Conservation (phyloP, 768 basidiomycete species). For the Pleurotus ostreatus region DNA sequence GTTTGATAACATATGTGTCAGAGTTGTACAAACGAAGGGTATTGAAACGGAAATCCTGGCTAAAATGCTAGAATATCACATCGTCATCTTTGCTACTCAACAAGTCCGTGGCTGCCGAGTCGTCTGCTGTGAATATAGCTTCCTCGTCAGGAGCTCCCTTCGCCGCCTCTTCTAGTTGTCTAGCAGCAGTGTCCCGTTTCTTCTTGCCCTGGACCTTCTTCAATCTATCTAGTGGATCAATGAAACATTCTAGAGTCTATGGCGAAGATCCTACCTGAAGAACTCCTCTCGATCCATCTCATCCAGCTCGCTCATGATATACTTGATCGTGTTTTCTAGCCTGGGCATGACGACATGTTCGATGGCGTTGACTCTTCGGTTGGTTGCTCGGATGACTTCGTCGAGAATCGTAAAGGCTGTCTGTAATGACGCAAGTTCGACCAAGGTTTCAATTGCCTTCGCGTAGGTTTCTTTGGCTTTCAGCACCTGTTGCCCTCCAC, state of each 20-base stretch:
- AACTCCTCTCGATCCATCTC: conserved; percentile 98
- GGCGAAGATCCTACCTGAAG: conserved; percentile 57
- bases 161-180: conserved; percentile 16
- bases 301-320: conserved; percentile 95
- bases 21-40: too few species aligned
- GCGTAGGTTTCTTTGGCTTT: conserved; percentile 97
- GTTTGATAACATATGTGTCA: too few species aligned
- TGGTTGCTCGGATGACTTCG: conserved; percentile 98
- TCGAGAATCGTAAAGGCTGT: conserved; percentile 98
- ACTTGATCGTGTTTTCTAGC: conserved; percentile 96
- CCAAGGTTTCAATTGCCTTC: conserved; percentile 94
- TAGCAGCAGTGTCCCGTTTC: conserved; percentile 69
- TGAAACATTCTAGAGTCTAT: neutral
- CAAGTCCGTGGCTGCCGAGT: conserved; percentile 43
- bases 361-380: conserved; percentile 97
- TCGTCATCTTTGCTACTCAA: conserved; percentile 87
- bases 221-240: conserved; percentile 43
- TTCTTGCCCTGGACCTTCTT: conserved; percentile 99
- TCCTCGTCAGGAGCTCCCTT: neutral
- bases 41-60: too few species aligned
- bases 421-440: conserved; percentile 94
- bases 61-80: conserved; percentile 73
- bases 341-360: conserved; percentile 96
- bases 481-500: conserved; percentile 95
- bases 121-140: conserved; percentile 15